phyloP scores from a whole-genome alignment of 2,329 filamentous ascomycete species.

The Verticillium klebahnii region DNA sequence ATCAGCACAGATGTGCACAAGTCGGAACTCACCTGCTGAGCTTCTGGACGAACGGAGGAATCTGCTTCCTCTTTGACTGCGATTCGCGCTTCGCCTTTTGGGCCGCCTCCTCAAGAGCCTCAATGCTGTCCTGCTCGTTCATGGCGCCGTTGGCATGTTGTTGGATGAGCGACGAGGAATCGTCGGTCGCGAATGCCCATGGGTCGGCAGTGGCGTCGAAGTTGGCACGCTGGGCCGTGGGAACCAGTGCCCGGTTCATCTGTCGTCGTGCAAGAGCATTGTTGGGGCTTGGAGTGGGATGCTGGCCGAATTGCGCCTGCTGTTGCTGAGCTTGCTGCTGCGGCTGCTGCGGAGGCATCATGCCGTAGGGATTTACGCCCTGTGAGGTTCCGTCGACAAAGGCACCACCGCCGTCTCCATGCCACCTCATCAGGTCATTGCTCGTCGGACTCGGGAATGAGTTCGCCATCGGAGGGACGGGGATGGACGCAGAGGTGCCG shows the following conservation, averaged over 20 bases:
- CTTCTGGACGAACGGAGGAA: conserved; percentile 97
- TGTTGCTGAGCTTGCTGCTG: conserved; percentile 23
- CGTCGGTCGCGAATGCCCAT: conserved; percentile 40
- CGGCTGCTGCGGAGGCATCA: conserved; percentile 31
- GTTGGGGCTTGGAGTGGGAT: conserved; percentile 12
- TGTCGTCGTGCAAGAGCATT: conserved; percentile 49
- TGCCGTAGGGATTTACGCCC: conserved; percentile 30
- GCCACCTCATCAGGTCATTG: conserved; percentile 45
- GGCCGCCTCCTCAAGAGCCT: conserved; percentile 75
- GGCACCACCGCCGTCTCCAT: conserved; percentile 25
- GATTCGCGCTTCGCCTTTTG: conserved; percentile 81
- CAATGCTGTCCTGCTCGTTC: conserved; percentile 65
- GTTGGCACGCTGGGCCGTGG: conserved; percentile 30
- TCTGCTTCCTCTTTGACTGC: conserved; percentile 86
- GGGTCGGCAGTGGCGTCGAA: conserved; percentile 35
- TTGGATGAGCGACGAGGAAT: conserved; percentile 25
- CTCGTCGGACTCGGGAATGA: conserved; percentile 40
- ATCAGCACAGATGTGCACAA: background rate
- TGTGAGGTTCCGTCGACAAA: conserved; percentile 30
- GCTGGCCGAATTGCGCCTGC: conserved; percentile 18
- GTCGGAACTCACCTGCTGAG: conserved; percentile 72
- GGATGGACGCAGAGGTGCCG: conserved; percentile 60
- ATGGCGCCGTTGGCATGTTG: conserved; percentile 18
- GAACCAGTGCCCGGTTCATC: conserved; percentile 46
- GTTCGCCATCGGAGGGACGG: conserved; percentile 39